Base-by-base conservation (phyloP, 371 early-diverging fungal species). In the Coemansia sp. region DNA sequence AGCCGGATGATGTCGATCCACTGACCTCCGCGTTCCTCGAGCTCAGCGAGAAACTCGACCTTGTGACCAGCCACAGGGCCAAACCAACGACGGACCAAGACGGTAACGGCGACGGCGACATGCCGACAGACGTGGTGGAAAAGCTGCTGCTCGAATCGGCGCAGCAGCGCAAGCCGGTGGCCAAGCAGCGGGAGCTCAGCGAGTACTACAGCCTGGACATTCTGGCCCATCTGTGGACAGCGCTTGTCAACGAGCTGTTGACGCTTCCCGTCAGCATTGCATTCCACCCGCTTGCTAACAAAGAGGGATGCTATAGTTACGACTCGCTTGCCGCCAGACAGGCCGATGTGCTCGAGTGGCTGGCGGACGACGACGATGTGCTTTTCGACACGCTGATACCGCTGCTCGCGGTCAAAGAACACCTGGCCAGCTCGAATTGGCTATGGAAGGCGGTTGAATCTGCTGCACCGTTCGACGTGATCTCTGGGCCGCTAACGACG, bases 211-310 rank as follows among this genome's bases (percentile, higher is more conserved):
- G 63, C 32, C 11, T 30, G 8, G 14, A 10, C 2, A 51, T 64
- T 26, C 39, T 57, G 26, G 57, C 56, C 5, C 51, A 30, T 11
- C 55, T 72, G 35, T 72, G 73, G 73, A 8, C 56, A 6, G 14
- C 40, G 40, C 64, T 57, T 32, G 52, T 54, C 13, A 47, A 63
- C 36, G 41, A 55, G 51, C 34, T 71, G 41, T 41, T 62, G 0
- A 30, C 26, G 26, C 48, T 72, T n/a, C 64, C 70, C 0, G 39
- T 53, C 4, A 31, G 10, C 11, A 55, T 68, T 2, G 45, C 47
- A 3, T 57, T 72, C 41, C 38, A 62, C 26, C 20, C 63, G 14
- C 32, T 20, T 4, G 14, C 51, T 11, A 8, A 10, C 49, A 42
- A 38, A 30, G 32, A 6, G 9, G 49, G 43, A 43, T 4, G 7